Conservation (phyloP, 2,329 filamentous ascomycete species). For the Aureobasidium sp. region DNA sequence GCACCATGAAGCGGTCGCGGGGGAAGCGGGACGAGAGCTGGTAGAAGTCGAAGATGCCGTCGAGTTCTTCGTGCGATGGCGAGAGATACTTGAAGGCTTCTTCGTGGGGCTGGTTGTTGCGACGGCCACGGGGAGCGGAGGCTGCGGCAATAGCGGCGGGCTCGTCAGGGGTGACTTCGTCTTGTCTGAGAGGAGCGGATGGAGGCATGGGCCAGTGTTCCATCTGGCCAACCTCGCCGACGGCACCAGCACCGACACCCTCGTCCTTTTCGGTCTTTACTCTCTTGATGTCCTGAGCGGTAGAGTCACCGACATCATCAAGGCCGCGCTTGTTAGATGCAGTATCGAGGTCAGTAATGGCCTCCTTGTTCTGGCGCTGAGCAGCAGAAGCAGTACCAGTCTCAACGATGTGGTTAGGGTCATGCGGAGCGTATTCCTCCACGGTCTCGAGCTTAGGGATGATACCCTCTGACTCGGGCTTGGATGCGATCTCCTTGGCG, state of each 20-base stretch:
- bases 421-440: slow-evolving; percentile 26
- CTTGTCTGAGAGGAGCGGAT: slow-evolving; percentile 13
- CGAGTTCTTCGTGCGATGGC: slow-evolving; percentile 64
- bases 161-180: slow-evolving; percentile 16
- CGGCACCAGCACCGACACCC: slow-evolving; percentile 18
- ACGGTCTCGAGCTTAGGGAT: slow-evolving; percentile 22
- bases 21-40: slow-evolving; percentile 77
- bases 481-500: slow-evolving; percentile 34
- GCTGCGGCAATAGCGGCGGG: slow-evolving; percentile 16
- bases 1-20: slow-evolving; percentile 86
- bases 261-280: slow-evolving; percentile 27
- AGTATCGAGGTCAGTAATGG: not conserved
- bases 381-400: slow-evolving; percentile 19
- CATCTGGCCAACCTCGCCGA: slow-evolving; percentile 18
- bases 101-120: slow-evolving; percentile 52
- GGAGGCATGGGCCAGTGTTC: slow-evolving; percentile 22
- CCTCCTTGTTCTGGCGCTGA: slow-evolving; percentile 21
- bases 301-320: slow-evolving; percentile 29
- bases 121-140: slow-evolving; percentile 18
- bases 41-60: slow-evolving; percentile 76
- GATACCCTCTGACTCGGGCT: slow-evolving; percentile 25
- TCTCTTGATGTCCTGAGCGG: slow-evolving; percentile 25
- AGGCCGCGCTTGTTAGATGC: slow-evolving; percentile 32
- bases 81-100: slow-evolving; percentile 92
- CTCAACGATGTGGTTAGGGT: slow-evolving; percentile 13